Evolutionary conservation across 192 early-diverging fungal genomes (phyloP), one percentile per base, ranked within the genome.

Genomic region (Funneliformis geosporum): DNA sequence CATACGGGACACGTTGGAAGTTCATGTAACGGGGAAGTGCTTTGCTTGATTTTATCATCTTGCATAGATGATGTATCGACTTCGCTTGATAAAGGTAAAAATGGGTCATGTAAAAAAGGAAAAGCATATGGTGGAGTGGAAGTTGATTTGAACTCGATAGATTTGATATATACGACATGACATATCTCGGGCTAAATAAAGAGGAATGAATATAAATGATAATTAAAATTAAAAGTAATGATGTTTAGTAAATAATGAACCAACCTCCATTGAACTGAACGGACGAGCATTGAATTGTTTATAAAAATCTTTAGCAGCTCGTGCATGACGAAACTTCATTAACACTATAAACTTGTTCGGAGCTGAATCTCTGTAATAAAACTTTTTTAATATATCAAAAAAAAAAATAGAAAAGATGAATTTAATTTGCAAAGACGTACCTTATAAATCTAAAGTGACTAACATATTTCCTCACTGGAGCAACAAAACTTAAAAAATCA

Each of bases 1-100:
- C 98, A 99, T 8, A 99, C 96, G 4, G 98, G 97, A 80, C 98
- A 99, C 0, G 94, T 96, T 2, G 97, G 96, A 21, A 97, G 83
- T 82, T 98, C 96, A 64, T 91, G 76, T 14, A 92, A 23, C 5
- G 47, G 5, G 28, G 27, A 14, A 25, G 79, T 43, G 25, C 7
- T 55, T 83, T 47, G 62, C 27, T 47, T 74, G 42, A 39, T 69
- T 69, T 69, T 33, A 10, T 40, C 59, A 65, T 80, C 80, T 39
- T 21, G 33, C 18, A 21, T 18, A 10, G 16, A 39, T 25, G 43
- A 59, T 62, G 72, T 9, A 18, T 21, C 23, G 4, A 71, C 25
- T 42, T 74, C 67, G 25, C 77, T 71, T 61, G 73, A 80, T 25
- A 33, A 33, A 33, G 79, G 77, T 44, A 85, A 61, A 42, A 86